These are phyloP conservation scores for Candida nitratophila DNA, from an alignment of 805 yeast genomes.

Conservation along the genomic window DNA sequence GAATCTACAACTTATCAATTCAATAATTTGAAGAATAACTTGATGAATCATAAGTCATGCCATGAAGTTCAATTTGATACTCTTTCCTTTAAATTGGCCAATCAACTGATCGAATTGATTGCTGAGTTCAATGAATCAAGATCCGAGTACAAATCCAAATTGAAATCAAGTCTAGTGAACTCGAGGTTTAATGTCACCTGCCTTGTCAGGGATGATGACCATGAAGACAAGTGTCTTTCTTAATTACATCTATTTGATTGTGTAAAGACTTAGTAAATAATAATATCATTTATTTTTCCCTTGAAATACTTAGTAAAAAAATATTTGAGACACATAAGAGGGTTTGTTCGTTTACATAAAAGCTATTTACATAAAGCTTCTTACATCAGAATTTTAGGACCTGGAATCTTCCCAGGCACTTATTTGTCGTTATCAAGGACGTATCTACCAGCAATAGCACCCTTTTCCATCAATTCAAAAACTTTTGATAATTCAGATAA, in stretches of 20 bases:
- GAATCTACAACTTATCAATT: conserved; percentile 9
- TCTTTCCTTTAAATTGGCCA: conserved; percentile 8
- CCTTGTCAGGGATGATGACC: too few species aligned
- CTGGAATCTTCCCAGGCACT: conserved; percentile 3
- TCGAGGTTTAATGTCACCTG: too few species aligned
- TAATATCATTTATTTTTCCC: too few species aligned
- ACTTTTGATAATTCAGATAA: conserved; percentile 63
- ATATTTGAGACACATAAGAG: too few species aligned
- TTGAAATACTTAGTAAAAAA: too few species aligned
- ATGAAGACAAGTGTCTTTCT: too few species aligned
- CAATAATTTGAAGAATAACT: conserved; percentile 15
- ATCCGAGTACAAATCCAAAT: background rate
- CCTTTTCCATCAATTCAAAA: conserved; percentile 73
- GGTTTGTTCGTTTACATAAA: too few species aligned
- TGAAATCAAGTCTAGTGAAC: too few species aligned
- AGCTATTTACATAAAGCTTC: too few species aligned
- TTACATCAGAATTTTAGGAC: too few species aligned
- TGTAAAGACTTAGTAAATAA: too few species aligned
- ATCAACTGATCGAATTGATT: conserved; percentile 10
- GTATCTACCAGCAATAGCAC: conserved; percentile 82
- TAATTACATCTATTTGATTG: too few species aligned
- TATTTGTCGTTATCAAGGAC: conserved; percentile 73
- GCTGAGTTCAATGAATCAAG: conserved; percentile 5
- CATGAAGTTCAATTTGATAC: conserved; percentile 14
- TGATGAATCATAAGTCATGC: conserved; percentile 9